Percentiles rank a stretch among this genome's conserved stretches.
phyloP scores from a whole-genome alignment of 2,329 filamentous ascomycete species.

The Nigrospora sphaerica region DNA sequence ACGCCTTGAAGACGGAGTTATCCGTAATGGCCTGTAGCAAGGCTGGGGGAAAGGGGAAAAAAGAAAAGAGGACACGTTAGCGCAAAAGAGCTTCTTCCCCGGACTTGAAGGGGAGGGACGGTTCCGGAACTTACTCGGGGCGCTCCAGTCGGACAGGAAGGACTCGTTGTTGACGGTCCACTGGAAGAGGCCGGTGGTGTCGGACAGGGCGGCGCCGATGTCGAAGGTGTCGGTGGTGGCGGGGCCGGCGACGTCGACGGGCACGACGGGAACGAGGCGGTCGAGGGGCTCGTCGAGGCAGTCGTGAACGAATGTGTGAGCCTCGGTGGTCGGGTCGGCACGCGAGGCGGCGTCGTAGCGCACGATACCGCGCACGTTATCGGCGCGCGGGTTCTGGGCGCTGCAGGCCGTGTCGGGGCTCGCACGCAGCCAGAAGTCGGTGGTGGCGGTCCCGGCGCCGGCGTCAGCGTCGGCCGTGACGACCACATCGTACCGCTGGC shows the following conservation, averaged over 20 bases:
- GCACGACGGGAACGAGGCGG: slow-evolving; percentile 17
- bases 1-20: slow-evolving; percentile 7
- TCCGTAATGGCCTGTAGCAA: slow-evolving; percentile 15
- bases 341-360: slow-evolving; percentile 22
- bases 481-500: slow-evolving; percentile 34
- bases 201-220: background rate
- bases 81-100: too few species aligned
- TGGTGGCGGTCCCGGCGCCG: slow-evolving; percentile 22
- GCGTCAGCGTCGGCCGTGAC: slow-evolving; percentile 26
- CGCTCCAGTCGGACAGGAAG: slow-evolving; percentile 33
- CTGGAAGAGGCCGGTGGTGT: slow-evolving; percentile 24
- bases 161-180: slow-evolving; percentile 37
- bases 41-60: slow-evolving; percentile 7
- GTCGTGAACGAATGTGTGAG: background rate
- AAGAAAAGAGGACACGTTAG: background rate
- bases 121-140: slow-evolving; percentile 19
- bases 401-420: slow-evolving; percentile 30
- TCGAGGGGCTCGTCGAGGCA: slow-evolving; percentile 25
- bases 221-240: background rate
- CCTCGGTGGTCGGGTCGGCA: slow-evolving; percentile 2
- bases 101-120: too few species aligned
- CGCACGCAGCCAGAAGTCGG: slow-evolving; percentile 38
- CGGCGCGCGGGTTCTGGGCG: slow-evolving; percentile 20
- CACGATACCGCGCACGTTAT: slow-evolving; percentile 39
- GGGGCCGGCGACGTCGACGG: background rate